phyloP scores from a whole-genome alignment of 2,329 filamentous ascomycete genomes.

The Penicillium janthinellum region DNA sequence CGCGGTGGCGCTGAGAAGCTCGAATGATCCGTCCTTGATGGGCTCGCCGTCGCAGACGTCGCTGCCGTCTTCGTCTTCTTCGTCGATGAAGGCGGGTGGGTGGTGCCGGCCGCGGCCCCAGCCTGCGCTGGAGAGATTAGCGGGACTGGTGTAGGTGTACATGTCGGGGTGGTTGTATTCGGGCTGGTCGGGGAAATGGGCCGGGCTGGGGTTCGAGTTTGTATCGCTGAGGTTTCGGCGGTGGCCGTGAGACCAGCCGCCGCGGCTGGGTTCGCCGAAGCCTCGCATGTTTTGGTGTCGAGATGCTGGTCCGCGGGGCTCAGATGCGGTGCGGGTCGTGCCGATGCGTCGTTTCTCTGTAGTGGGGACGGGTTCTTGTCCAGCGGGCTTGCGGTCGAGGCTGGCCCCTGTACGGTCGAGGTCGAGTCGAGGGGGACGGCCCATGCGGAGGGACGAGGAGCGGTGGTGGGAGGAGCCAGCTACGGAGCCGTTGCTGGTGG shows the following conservation, averaged over 20 bases:
- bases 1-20: constrained; percentile 64
- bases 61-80: constrained; percentile 76
- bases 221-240: constrained; percentile 38
- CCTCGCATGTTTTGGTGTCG: constrained; percentile 35
- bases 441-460: constrained; percentile 52
- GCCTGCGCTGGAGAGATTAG: constrained; percentile 44
- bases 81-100: constrained; percentile 70
- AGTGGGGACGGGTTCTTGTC: constrained; percentile 3
- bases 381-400: constrained; percentile 37
- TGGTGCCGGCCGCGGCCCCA: constrained; percentile 39
- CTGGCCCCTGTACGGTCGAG: constrained; percentile 36
- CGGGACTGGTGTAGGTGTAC: constrained; percentile 65
- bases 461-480: constrained; percentile 32
- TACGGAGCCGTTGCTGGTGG: constrained; percentile 42
- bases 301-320: constrained; percentile 49
- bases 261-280: constrained; percentile 32
- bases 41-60: constrained; percentile 68
- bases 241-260: constrained; percentile 35
- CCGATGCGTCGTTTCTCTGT: constrained; percentile 48
- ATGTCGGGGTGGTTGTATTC: neutral
- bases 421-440: constrained; percentile 50
- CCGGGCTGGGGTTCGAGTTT: constrained; percentile 9
- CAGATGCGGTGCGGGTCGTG: constrained; percentile 54
- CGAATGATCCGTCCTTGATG: constrained; percentile 76
- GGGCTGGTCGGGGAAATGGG: constrained; percentile 14